Conservation (phyloP, 2,329 filamentous ascomycete genomes). For the Aspergillus chevalieri region DNA sequence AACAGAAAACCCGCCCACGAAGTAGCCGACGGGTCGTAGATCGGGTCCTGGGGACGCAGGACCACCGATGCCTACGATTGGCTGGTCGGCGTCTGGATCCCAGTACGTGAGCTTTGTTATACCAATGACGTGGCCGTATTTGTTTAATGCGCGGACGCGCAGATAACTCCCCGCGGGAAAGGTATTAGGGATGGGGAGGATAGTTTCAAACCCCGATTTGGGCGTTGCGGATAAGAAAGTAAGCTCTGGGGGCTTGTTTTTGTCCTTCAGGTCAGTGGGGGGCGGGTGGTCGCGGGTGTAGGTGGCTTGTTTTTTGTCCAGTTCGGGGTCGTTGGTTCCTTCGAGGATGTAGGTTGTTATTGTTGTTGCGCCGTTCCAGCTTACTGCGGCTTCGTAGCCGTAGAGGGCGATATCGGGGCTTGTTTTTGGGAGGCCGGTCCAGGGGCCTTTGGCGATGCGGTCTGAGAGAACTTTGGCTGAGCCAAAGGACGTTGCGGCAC, state of each 20-base stretch:
- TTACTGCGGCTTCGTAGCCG: conserved; percentile 17
- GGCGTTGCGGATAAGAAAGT: conserved; percentile 15
- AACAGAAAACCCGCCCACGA: conserved; percentile 1
- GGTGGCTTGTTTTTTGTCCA: background rate
- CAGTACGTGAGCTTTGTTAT: conserved; percentile 13
- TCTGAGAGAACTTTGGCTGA: conserved; percentile 44
- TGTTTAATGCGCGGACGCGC: conserved; percentile 18
- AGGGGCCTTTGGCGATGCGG: conserved; percentile 49
- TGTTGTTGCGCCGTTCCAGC: conserved; percentile 35
- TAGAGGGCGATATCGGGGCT: conserved; percentile 18
- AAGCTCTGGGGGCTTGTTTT: conserved; percentile 6
- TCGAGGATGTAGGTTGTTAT: conserved; percentile 25
- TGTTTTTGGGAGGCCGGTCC: conserved; percentile 46
- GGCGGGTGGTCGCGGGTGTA: background rate
- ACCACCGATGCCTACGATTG: conserved; percentile 6
- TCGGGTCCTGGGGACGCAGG: background rate
- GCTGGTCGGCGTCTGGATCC: conserved; percentile 12
- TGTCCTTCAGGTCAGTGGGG: background rate
- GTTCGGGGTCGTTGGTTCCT: conserved; percentile 6
- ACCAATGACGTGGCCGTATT: conserved; percentile 14
- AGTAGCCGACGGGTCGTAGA: conserved; percentile 1
- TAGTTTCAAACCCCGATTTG: conserved; percentile 25
- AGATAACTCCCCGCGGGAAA: conserved; percentile 7
- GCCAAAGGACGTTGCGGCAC: conserved; percentile 13
- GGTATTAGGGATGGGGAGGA: conserved; percentile 15